Base-by-base conservation (phyloP, 352 stramenopile species). In the Phytophthora litchii region DNA sequence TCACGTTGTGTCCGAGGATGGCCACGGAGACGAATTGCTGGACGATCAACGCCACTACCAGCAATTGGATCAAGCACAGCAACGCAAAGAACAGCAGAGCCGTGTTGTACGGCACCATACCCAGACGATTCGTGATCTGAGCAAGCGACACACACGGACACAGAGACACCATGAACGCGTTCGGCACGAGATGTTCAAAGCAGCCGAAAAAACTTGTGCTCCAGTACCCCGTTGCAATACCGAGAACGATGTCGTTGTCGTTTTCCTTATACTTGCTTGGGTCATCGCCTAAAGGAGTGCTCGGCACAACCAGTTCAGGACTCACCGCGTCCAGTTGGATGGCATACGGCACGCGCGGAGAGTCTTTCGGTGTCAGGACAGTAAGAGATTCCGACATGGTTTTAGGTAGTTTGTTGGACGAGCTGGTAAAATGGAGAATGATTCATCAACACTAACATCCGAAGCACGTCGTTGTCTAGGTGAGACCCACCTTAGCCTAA, bases 81-180 rank as follows among this genome's bases (percentile, higher is more conserved):
- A 59, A 23, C 12, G 60, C 42, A 40, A 83, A 79, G 48, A 79
- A 51, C 10, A 78, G 35, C 37, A 88, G 41, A n/a, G 67, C 49
- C 11, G 67, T 72, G 10, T 49, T 58, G 65, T 71, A 89, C 32
- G 72, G 46, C 16, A 70, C 60, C 14, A 90, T 59, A 1, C 72
- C 74, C 31, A 90, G 63, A 7, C 78, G 73, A 42, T 55, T 37
- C n/a, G 70, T 50, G 52, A 86, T 82, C 46, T 89, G 80, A 1
- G 80, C 75, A 29, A 85, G 19, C 17, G 75, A 80, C 31, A 89
- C 69, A 40, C 80, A 89, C 23, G 77, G 75, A 58, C 80, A 89
- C 38, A 73, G 67, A 14, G 58, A 74, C 8, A 56, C 56, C 75
- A 83, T 81, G 43, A 83, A 34, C 29, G 55, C 55, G 60, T 89